Percentiles rank a stretch among this genome's conserved stretches.
Conservation (phyloP, 2,329 filamentous ascomycete genomes). For the Clarireedia paspali region DNA sequence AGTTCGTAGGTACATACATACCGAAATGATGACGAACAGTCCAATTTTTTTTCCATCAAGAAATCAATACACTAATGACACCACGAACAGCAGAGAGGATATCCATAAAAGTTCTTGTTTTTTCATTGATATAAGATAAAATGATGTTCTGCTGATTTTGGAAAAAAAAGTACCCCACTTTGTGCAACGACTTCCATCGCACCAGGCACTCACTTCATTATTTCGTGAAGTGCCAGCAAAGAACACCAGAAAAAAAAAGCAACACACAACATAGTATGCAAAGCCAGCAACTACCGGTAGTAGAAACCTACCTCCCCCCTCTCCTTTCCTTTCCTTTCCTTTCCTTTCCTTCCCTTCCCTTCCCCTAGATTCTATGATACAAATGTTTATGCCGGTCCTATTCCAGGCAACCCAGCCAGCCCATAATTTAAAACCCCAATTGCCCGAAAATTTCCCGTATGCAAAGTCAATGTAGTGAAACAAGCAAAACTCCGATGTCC, state of each 20-base stretch:
- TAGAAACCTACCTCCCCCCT: not conserved
- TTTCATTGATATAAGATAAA: not conserved
- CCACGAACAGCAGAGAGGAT: not conserved
- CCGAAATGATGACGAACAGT: no score
- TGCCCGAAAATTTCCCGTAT: constrained; percentile 6
- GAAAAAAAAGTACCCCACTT: not conserved
- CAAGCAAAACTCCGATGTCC: constrained; percentile 10
- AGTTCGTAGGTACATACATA: no score
- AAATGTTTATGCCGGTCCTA: constrained; percentile 7
- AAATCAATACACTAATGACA: no score
- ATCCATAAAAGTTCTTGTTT: not conserved
- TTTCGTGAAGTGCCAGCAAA: not conserved
- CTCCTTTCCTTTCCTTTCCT: not conserved
- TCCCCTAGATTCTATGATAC: constrained; percentile 11
- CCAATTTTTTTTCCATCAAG: no score
- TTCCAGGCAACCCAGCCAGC: constrained; percentile 8
- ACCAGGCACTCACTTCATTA: not conserved
- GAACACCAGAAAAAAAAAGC: not conserved
- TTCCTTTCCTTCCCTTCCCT: not conserved
- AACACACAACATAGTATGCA: not conserved
- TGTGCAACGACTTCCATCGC: not conserved
- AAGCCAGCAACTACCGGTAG: not conserved
- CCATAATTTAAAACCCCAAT: not conserved
- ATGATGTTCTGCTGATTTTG: not conserved
- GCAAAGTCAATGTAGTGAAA: constrained; percentile 12